A percentile compares a stretch with the other conserved stretches of the same genome.
Conservation (phyloP, 768 basidiomycete genomes). For the Panaeolus papilionaceus region DNA sequence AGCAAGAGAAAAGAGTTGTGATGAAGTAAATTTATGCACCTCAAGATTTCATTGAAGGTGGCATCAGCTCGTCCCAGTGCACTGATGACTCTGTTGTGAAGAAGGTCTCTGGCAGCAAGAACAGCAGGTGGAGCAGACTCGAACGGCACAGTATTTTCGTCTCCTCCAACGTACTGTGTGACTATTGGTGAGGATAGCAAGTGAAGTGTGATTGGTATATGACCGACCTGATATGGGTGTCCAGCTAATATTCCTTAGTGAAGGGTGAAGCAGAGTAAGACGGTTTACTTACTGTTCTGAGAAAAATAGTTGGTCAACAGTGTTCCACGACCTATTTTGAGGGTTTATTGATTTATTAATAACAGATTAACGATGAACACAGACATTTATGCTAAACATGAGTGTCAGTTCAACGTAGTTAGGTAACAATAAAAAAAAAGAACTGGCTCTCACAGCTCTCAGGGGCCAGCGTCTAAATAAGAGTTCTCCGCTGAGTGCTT, state of each 20-base stretch:
- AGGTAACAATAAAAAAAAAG: not conserved
- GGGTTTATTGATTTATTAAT: not conserved
- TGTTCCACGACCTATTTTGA: constrained; percentile 62
- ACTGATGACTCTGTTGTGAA: constrained; percentile 56
- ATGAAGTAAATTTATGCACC: constrained; percentile 34
- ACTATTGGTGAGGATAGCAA: not conserved
- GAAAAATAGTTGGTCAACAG: constrained; percentile 85
- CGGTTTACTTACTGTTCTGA: constrained; percentile 68
- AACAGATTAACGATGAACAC: not conserved
- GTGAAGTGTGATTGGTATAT: constrained; percentile 14
- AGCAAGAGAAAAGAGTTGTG: constrained; percentile 1
- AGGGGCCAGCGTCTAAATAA: constrained; percentile 77
- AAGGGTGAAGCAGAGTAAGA: constrained; percentile 7
- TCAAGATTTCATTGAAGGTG: constrained; percentile 80
- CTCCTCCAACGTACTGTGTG: constrained; percentile 80
- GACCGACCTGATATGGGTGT: constrained; percentile 73
- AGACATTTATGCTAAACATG: constrained; percentile 71
- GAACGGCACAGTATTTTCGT: constrained; percentile 75
- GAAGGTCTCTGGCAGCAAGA: constrained; percentile 59
- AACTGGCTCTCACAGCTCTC: constrained; percentile 53
- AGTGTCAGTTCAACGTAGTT: constrained; percentile 16
- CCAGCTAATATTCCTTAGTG: constrained; percentile 55
- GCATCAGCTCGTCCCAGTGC: constrained; percentile 43
- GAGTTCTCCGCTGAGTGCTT: constrained; percentile 61
- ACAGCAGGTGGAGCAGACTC: constrained; percentile 64